Conservation (phyloP, 257 asterid species). For the Gardenia jasminoides region DNA sequence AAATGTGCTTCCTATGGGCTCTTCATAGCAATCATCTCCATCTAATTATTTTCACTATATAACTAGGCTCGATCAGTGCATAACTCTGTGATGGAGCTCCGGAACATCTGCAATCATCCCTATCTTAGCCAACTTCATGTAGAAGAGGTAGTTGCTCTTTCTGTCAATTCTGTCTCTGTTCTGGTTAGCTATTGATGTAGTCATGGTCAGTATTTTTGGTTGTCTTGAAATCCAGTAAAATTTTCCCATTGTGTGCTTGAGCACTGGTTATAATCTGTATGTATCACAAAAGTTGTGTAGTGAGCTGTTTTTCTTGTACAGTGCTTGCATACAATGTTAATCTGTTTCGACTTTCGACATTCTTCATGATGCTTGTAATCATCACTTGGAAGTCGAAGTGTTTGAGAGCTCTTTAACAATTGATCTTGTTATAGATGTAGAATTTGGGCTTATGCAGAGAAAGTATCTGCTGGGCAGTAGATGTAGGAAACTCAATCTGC, state of each 20-base stretch:
- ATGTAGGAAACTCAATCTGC: background rate
- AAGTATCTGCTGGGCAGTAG: background rate
- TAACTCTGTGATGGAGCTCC: constrained; percentile 97
- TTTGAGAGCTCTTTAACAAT: background rate
- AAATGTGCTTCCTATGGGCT: background rate
- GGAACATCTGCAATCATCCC: constrained; percentile 98
- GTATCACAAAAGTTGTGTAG: background rate
- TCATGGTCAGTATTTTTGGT: background rate
- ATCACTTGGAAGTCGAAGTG: background rate
- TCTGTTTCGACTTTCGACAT: background rate
- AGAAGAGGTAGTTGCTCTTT: constrained; percentile 71
- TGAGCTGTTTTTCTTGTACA: background rate
- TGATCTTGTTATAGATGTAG: background rate
- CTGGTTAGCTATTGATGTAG: background rate
- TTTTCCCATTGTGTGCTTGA: background rate
- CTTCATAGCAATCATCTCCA: constrained; percentile 1
- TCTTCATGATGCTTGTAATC: background rate
- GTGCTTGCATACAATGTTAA: no score
- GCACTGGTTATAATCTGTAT: background rate
- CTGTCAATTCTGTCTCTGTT: constrained; percentile 10
- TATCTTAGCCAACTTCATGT: constrained; percentile 98
- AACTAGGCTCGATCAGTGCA: constrained; percentile 90
- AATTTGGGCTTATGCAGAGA: background rate
- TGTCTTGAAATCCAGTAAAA: background rate
- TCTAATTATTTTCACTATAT: constrained; percentile 21